phyloP scores from a whole-genome alignment of 805 yeast genomes.

The Pachysolen tannophilus region DNA sequence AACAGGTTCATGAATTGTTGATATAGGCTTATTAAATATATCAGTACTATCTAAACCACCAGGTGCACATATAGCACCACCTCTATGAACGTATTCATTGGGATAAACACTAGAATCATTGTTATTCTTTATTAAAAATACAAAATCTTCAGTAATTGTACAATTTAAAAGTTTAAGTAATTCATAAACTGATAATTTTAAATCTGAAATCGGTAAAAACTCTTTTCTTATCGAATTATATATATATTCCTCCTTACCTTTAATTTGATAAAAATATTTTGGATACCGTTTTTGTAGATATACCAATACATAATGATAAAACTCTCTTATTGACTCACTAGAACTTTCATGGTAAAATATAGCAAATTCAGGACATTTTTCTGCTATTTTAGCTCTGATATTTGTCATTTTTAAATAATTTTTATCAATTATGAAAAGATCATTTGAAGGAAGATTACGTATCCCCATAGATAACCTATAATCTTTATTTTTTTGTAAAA shows the following conservation, averaged over 20 bases:
- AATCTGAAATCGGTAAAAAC: slow-evolving; percentile 21
- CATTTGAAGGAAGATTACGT: slow-evolving; percentile 36
- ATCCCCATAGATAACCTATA: slow-evolving; percentile 61
- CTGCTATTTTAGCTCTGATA: slow-evolving; percentile 26
- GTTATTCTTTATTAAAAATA: slow-evolving; percentile 38
- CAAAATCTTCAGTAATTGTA: slow-evolving; percentile 55
- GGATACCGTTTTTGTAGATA: slow-evolving; percentile 46
- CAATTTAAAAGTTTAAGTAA: slow-evolving; percentile 13
- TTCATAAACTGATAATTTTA: slow-evolving; percentile 12
- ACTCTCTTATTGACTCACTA: slow-evolving; percentile 36
- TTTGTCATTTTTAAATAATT: slow-evolving; percentile 42
- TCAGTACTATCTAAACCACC: slow-evolving; percentile 63
- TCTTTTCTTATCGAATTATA: slow-evolving; percentile 33
- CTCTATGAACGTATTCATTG: slow-evolving; percentile 48
- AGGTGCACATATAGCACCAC: slow-evolving; percentile 58
- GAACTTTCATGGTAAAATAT: slow-evolving; percentile 25
- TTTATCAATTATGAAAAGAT: slow-evolving; percentile 56
- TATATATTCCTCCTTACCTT: slow-evolving; percentile 13
- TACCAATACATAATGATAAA: slow-evolving; percentile 33
- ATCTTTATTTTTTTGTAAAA: slow-evolving; percentile 31
- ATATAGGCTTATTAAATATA: slow-evolving; percentile 42
- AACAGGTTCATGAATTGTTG: slow-evolving; percentile 61
- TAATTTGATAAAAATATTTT: slow-evolving; percentile 31
- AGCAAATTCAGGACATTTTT: slow-evolving; percentile 24
- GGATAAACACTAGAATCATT: slow-evolving; percentile 22